Evolutionary conservation across 2,329 filamentous ascomycete genomes (phyloP), one percentile per base, ranked within the genome.

Genomic region (Mycosphaerella arachidis): DNA sequence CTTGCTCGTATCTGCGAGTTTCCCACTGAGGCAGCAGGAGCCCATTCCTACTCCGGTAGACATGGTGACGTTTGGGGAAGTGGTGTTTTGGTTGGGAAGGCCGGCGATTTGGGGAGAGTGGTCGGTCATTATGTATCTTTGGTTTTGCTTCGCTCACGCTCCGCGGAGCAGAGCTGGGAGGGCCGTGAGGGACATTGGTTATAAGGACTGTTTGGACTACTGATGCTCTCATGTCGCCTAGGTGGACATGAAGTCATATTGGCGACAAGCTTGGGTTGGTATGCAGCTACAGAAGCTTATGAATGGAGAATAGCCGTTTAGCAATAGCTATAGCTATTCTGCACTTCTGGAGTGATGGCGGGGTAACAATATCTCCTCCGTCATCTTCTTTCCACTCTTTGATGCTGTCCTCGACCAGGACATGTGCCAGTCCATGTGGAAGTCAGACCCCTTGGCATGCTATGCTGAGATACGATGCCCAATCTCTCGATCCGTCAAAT

Each of bases 11-110:
- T 75, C 67, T n/a, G 74, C 71, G 35, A 78, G 67, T 53, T 70
- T 73, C 61, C 75, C 76, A 10, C 72, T 74, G 37, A 78, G 70
- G 71, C 77, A 79, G 71, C 77, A 79, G 8, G 68, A 65, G 61
- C 69, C 69, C 70, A 78, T 74, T 57, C 77, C 75, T 33, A 75
- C 71, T 50, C 71, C 69, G 27, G 74, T 74, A 53, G 75, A 71
- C 73, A 77, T 76, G n/a, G 33, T 65, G 46, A 50, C 46, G 46
- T 50, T 50, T 30, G 46, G 46, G 24, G 20, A 50, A 16, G 46
- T 50, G 10, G 46, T 50, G 20, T 50, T 50, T 18, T 50, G 46
- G 20, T 50, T 50, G 27, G 20, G 46, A 20, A 50, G 3, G 18
- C 29, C 29, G 10, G 46, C 46, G 46, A 50, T 30, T 29, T 50